A percentile compares a stretch with the other conserved stretches of the same genome.
phyloP scores from a whole-genome alignment of 2,329 filamentous ascomycete species.

The Coniochaeta hoffmannii region DNA sequence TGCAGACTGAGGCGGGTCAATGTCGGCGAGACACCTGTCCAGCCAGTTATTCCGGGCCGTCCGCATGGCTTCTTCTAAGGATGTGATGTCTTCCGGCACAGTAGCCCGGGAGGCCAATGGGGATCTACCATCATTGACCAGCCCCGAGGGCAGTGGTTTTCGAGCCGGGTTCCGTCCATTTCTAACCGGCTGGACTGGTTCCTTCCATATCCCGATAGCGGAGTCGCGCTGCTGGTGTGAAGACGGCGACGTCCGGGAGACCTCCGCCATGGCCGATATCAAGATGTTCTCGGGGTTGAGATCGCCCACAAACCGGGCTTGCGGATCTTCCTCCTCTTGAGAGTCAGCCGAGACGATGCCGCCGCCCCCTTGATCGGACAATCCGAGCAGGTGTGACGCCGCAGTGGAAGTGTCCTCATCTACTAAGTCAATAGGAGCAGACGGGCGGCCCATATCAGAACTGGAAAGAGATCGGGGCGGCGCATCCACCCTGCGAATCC shows the following conservation, averaged over 20 bases:
- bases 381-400: slow-evolving; percentile 12
- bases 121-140: background rate
- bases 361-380: slow-evolving; percentile 13
- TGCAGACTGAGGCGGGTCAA: slow-evolving; percentile 6
- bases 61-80: background rate
- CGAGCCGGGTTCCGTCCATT: background rate
- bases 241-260: background rate
- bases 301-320: slow-evolving; percentile 28
- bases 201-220: slow-evolving; percentile 8
- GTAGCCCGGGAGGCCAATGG: background rate
- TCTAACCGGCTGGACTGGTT: slow-evolving; percentile 1
- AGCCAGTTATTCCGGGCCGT: slow-evolving; percentile 1
- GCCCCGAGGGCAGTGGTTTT: background rate
- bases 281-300: slow-evolving; percentile 22
- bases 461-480: no score
- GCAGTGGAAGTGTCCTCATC: slow-evolving; percentile 11
- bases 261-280: slow-evolving; percentile 15
- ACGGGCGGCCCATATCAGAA: no score
- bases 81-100: background rate
- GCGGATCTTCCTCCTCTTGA: slow-evolving; percentile 17
- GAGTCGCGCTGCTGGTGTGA: background rate
- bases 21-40: slow-evolving; percentile 4
- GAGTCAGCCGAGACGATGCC: slow-evolving; percentile 9
- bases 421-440: background rate
- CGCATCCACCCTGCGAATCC: no score